Evolutionary conservation across 2,329 filamentous ascomycete species (phyloP).

Genomic region (Aspergillus novofumigatus): DNA sequence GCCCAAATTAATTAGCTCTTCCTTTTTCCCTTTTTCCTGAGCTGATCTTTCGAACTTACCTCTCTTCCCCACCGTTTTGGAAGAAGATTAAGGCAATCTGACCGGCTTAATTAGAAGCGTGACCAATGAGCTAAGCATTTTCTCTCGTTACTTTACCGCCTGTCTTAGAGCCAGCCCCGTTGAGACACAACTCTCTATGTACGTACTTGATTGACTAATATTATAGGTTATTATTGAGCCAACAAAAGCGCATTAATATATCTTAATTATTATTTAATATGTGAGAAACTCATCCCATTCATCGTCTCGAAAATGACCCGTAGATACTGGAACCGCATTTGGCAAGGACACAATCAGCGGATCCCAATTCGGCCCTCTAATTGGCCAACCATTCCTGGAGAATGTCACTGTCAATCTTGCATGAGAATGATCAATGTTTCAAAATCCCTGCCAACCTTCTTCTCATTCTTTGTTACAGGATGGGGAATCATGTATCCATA

Average conservation of each 20-base stretch:
- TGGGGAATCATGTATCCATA: neutral
- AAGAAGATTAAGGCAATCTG: neutral
- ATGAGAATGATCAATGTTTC: neutral
- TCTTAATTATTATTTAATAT: neutral
- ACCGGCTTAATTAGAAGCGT: neutral
- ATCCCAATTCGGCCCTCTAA: constrained; percentile 7
- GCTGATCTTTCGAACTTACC: neutral
- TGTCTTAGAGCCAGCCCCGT: neutral
- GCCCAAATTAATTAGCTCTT: neutral
- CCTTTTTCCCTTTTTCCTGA: neutral
- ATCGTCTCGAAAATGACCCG: neutral
- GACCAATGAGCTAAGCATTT: neutral
- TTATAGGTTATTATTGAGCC: neutral
- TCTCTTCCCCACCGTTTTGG: neutral
- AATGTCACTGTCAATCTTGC: constrained; percentile 14
- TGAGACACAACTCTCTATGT: neutral
- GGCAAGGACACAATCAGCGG: neutral
- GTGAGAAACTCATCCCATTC: neutral
- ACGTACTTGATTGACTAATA: neutral
- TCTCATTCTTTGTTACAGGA: neutral
- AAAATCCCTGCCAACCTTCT: neutral
- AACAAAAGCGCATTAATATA: neutral
- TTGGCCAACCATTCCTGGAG: constrained; percentile 17
- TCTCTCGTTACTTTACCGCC: neutral
- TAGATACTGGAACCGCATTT: constrained; percentile 1